Evolutionary conservation across 306 rosid genomes (phyloP).

Genomic region (Quercus bicolor): DNA sequence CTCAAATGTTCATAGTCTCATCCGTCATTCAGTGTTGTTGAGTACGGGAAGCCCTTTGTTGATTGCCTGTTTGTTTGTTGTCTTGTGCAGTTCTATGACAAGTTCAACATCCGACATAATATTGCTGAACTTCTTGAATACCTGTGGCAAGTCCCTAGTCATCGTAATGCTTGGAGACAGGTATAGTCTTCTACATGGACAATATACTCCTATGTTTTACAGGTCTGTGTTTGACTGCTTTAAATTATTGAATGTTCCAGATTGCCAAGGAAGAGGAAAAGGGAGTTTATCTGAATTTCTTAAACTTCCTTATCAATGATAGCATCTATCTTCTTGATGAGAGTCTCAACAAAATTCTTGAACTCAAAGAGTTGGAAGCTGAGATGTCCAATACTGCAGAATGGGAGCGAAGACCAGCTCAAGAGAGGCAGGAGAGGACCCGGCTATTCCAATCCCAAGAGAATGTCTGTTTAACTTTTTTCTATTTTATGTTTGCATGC

Average conservation of each 20-base stretch:
- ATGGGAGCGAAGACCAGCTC: slow-evolving; percentile 87
- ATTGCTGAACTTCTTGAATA: slow-evolving; percentile 98
- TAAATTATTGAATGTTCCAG: slow-evolving; percentile 43
- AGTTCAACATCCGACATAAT: slow-evolving; percentile 96
- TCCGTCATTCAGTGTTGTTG: slow-evolving; percentile 17
- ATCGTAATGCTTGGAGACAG: slow-evolving; percentile 97
- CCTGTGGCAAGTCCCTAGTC: slow-evolving; percentile 99
- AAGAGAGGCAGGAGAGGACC: slow-evolving; percentile 99
- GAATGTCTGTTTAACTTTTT: slow-evolving; percentile 58
- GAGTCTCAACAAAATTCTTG: slow-evolving; percentile 97
- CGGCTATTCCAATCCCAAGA: slow-evolving; percentile 92
- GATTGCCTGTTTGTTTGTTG: slow-evolving; percentile 22
- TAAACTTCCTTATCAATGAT: slow-evolving; percentile 92
- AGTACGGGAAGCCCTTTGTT: slow-evolving; percentile 18
- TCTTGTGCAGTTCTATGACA: slow-evolving; percentile 84
- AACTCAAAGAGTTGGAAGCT: slow-evolving; percentile 92
- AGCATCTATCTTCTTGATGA: slow-evolving; percentile 96
- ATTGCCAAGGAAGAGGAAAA: slow-evolving; percentile 98
- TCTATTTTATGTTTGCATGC: no score
- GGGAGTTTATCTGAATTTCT: slow-evolving; percentile 96
- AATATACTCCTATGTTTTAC: not conserved
- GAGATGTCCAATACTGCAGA: slow-evolving; percentile 93
- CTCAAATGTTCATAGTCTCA: not conserved
- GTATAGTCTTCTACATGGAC: slow-evolving; percentile 30
- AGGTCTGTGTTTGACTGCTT: slow-evolving; percentile 12